These are phyloP conservation scores for Stemphylium lycopersici DNA, from an alignment of 2,329 filamentous ascomycete species.

Conservation along the genomic window DNA sequence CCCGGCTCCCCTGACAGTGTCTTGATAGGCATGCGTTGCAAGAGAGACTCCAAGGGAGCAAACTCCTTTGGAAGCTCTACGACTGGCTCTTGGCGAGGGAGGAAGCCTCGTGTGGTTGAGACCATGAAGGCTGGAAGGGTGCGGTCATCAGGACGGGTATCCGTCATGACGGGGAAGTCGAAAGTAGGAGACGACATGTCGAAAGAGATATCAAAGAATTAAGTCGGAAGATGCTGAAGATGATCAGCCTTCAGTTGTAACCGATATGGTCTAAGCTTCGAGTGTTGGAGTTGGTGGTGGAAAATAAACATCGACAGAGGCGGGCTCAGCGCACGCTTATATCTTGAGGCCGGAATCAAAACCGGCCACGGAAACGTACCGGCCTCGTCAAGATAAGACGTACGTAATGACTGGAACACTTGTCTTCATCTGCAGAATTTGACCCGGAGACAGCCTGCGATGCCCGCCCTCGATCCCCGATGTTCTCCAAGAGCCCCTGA, in stretches of 20 bases:
- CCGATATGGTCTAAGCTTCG: constrained; percentile 8
- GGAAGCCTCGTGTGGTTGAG: constrained; percentile 74
- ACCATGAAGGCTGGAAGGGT: constrained; percentile 79
- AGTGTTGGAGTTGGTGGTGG: background rate
- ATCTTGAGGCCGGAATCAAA: constrained; percentile 42
- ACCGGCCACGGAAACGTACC: constrained; percentile 44
- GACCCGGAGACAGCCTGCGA: constrained; percentile 17
- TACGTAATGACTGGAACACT: constrained; percentile 48
- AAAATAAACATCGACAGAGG: constrained; percentile 14
- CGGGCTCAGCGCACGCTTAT: constrained; percentile 37
- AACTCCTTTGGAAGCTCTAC: constrained; percentile 74
- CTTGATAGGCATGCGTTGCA: constrained; percentile 79
- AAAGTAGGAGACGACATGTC: constrained; percentile 53
- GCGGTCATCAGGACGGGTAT: constrained; percentile 66
- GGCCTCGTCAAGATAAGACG: constrained; percentile 42
- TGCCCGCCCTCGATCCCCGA: constrained; percentile 8
- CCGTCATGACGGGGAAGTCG: constrained; percentile 66
- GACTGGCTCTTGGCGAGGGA: constrained; percentile 64
- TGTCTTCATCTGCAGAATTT: constrained; percentile 18
- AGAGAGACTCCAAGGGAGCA: constrained; percentile 71
- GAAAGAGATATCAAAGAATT: constrained; percentile 1
- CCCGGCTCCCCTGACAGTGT: constrained; percentile 75
- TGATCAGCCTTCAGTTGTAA: background rate
- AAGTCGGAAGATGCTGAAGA: constrained; percentile 1
- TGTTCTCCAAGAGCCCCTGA: background rate